Percentiles rank a stretch among this genome's conserved stretches.
phyloP scores from a whole-genome alignment of 2,329 filamentous ascomycete species.

The Diaporthe vaccinii region DNA sequence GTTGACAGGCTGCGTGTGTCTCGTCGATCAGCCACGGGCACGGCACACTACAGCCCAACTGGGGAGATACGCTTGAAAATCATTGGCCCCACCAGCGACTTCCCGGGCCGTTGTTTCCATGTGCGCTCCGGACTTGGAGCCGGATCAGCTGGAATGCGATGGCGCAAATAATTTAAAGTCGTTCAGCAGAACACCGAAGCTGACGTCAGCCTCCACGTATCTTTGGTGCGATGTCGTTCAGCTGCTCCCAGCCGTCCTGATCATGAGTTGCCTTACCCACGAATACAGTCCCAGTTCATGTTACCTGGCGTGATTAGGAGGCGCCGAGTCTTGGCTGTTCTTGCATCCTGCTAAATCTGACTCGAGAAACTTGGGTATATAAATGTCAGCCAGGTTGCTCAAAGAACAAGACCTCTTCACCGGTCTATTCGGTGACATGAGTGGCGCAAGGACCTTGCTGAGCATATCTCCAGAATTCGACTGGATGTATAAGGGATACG shows the following conservation, averaged over 20 bases:
- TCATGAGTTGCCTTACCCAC: not conserved
- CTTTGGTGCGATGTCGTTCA: not conserved
- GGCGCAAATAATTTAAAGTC: not conserved
- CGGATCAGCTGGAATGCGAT: not conserved
- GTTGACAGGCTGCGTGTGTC: not conserved
- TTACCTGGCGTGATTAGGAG: not conserved
- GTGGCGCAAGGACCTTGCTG: not conserved
- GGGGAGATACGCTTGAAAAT: not conserved
- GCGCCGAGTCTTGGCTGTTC: not conserved
- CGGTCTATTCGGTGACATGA: not conserved
- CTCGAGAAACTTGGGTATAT: not conserved
- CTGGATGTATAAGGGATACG: not conserved
- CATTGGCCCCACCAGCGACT: not conserved
- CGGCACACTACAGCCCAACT: not conserved
- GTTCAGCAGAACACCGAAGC: not conserved
- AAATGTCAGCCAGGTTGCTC: not conserved
- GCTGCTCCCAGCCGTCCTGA: not conserved
- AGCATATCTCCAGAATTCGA: not conserved
- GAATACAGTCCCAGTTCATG: not conserved
- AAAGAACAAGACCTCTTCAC: not conserved
- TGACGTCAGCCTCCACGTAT: not conserved
- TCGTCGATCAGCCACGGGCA: not conserved
- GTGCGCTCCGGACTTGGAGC: not conserved
- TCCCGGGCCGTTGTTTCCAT: not conserved
- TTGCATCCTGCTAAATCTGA: not conserved